These are phyloP conservation scores for Smittium culicis DNA, from an alignment of 371 early-diverging fungal genomes.

Conservation along the genomic window DNA sequence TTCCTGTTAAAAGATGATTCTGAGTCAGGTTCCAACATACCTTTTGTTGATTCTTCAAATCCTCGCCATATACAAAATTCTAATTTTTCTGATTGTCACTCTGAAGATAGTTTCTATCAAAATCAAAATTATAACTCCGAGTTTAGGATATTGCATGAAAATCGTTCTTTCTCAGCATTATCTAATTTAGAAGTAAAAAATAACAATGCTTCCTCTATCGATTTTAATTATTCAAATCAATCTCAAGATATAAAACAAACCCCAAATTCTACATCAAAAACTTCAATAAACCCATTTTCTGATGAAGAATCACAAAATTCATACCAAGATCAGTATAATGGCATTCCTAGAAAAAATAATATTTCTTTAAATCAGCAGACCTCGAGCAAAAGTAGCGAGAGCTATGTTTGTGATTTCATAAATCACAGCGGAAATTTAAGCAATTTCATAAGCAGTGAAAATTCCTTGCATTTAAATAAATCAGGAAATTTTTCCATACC, in stretches of 20 bases:
- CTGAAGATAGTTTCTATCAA: background rate
- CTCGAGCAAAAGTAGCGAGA: background rate
- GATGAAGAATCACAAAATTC: background rate
- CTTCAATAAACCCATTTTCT: background rate
- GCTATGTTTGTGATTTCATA: background rate
- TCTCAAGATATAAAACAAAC: background rate
- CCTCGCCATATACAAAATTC: background rate
- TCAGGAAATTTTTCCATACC: background rate
- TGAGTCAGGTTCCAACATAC: background rate
- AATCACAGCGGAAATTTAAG: too few species aligned
- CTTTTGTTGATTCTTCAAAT: background rate
- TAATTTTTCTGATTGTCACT: background rate
- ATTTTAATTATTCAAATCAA: background rate
- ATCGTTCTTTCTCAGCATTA: too few species aligned
- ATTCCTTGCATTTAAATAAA: background rate
- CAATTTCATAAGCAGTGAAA: background rate
- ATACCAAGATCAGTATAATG: background rate
- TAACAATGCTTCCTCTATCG: background rate
- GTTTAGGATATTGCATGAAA: background rate
- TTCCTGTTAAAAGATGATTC: background rate
- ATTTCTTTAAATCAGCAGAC: background rate
- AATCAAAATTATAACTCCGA: background rate
- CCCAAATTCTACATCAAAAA: background rate
- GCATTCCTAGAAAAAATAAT: background rate
- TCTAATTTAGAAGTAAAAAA: too few species aligned